phyloP scores from a whole-genome alignment of 2,329 filamentous ascomycete genomes.

The Colletotrichum sp. region DNA sequence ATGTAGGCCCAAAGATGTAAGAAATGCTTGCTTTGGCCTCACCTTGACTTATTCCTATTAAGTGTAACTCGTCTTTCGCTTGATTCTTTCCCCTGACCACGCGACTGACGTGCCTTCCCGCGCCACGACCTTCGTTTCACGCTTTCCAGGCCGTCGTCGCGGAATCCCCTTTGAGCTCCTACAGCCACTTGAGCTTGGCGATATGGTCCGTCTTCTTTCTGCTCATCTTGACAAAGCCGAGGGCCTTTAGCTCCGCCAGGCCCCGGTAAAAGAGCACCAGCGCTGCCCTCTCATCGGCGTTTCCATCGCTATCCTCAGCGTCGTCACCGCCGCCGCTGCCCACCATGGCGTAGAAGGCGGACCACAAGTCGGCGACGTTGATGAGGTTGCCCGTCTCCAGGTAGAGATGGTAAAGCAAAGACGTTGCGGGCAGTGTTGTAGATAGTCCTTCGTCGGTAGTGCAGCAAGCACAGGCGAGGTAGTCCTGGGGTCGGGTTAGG shows the following conservation, averaged over 20 bases:
- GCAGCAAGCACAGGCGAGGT: slow-evolving; percentile 77
- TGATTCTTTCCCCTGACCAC: too few relatives aligned
- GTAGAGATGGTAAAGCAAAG: slow-evolving; percentile 80
- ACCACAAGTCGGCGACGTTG: slow-evolving; percentile 82
- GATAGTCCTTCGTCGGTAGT: slow-evolving; percentile 54
- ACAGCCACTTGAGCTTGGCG: slow-evolving; percentile 85
- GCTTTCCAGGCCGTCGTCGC: not conserved
- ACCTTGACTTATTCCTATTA: not conserved
- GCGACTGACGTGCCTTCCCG: not conserved
- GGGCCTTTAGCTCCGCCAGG: slow-evolving; percentile 81
- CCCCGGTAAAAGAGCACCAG: slow-evolving; percentile 84
- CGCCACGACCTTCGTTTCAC: slow-evolving; percentile 3
- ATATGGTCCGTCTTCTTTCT: slow-evolving; percentile 93
- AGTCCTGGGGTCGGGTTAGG: slow-evolving; percentile 76
- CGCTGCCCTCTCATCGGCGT: slow-evolving; percentile 59
- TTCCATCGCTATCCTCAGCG: slow-evolving; percentile 34
- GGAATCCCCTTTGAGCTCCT: slow-evolving; percentile 24
- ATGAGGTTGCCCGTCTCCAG: slow-evolving; percentile 78
- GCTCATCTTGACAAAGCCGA: slow-evolving; percentile 89
- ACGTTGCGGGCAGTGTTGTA: slow-evolving; percentile 70
- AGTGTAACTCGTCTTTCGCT: not conserved
- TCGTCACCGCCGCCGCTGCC: slow-evolving; percentile 47
- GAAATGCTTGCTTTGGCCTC: not conserved
- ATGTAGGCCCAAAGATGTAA: not conserved
- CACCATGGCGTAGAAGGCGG: slow-evolving; percentile 73